These are phyloP conservation scores for Colletotrichum theobromicola DNA, from an alignment of 2,329 filamentous ascomycete species.

Conservation along the genomic window DNA sequence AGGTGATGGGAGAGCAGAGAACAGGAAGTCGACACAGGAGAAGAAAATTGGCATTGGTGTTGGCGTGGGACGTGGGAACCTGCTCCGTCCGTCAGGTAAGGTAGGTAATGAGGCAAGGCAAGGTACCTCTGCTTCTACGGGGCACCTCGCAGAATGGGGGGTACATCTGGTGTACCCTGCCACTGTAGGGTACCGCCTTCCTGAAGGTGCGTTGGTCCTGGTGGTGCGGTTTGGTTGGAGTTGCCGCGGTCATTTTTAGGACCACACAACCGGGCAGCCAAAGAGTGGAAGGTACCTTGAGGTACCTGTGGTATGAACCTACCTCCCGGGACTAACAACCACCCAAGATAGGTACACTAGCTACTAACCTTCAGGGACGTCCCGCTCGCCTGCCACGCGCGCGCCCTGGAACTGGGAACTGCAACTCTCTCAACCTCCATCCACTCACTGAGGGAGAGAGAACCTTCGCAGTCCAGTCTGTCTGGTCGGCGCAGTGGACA, in stretches of 20 bases:
- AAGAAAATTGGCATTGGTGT: slow-evolving; percentile 23
- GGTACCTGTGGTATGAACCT: too few relatives aligned
- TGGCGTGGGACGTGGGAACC: slow-evolving; percentile 23
- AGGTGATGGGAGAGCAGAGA: slow-evolving; percentile 32
- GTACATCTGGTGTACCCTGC: not conserved
- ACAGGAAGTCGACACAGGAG: slow-evolving; percentile 26
- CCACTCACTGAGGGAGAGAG: not conserved
- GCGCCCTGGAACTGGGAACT: not conserved
- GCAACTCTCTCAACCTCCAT: not conserved
- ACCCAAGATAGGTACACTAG: not conserved
- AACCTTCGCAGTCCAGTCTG: not conserved
- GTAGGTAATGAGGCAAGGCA: not conserved
- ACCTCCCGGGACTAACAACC: not conserved
- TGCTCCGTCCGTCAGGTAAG: slow-evolving; percentile 1
- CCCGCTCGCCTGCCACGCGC: not conserved
- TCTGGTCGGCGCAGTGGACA: not conserved
- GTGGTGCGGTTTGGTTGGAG: not conserved
- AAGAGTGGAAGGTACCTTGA: not conserved
- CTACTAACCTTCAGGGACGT: not conserved
- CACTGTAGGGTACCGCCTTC: too few relatives aligned
- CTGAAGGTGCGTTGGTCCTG: not conserved
- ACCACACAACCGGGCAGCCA: not conserved
- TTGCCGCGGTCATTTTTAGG: not conserved
- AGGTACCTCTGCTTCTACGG: not conserved
- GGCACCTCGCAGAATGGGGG: not conserved